Evolutionary conservation across 2,329 filamentous ascomycete species (phyloP).

Genomic region (Nemania abortiva): DNA sequence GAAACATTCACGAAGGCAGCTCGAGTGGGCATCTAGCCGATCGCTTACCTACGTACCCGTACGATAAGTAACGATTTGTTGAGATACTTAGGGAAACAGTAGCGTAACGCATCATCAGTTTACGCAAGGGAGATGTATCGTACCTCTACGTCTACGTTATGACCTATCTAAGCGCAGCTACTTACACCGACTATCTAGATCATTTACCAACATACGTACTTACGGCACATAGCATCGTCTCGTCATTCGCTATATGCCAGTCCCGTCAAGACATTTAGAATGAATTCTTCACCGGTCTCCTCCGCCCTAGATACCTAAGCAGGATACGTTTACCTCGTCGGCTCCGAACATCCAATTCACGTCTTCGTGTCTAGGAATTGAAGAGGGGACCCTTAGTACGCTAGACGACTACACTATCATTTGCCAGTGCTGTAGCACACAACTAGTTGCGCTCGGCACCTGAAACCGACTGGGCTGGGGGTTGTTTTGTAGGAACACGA

Average conservation of each 20-base stretch:
- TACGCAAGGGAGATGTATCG: background rate
- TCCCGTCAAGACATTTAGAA: too few species aligned
- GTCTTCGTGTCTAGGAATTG: background rate
- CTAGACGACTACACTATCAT: background rate
- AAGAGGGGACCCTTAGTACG: background rate
- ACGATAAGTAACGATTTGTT: background rate
- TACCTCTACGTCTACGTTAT: slow-evolving; percentile 13
- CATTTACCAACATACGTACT: background rate
- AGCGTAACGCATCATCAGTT: background rate
- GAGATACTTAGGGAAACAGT: too few species aligned
- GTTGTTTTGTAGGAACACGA: background rate
- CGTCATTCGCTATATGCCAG: too few species aligned
- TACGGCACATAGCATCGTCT: background rate
- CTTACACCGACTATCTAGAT: background rate
- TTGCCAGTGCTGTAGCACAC: background rate
- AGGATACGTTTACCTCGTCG: too few species aligned
- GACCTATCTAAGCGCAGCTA: background rate
- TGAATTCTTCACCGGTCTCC: too few species aligned
- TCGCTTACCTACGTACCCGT: background rate
- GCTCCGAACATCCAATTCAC: too few species aligned
- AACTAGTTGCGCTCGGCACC: background rate
- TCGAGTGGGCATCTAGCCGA: too few species aligned
- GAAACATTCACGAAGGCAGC: too few species aligned
- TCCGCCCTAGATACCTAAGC: too few species aligned
- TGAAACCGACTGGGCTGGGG: background rate